These are phyloP conservation scores for Pseudohyphozyma bogoriensis DNA, from an alignment of 768 basidiomycete genomes.

Conservation along the genomic window DNA sequence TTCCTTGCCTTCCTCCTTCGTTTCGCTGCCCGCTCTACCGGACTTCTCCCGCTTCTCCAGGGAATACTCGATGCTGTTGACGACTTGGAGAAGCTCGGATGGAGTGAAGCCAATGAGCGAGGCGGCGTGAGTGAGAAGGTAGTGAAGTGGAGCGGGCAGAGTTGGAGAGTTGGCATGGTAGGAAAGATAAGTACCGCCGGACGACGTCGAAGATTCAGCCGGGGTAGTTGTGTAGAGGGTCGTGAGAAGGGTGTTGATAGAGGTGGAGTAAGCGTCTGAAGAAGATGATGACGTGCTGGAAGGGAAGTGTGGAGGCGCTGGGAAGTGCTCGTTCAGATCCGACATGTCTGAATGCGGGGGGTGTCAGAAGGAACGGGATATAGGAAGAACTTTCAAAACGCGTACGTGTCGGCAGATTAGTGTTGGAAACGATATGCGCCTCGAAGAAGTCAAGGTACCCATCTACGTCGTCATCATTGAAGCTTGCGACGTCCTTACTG, in stretches of 20 bases:
- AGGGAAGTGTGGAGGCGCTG: not conserved
- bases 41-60: too few species aligned
- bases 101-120: not conserved
- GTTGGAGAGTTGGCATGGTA: not conserved
- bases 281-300: not conserved
- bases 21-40: too few species aligned
- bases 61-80: constrained; percentile 3
- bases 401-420: not conserved
- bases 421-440: constrained; percentile 2
- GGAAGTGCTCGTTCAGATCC: constrained; percentile 12
- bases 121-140: not conserved
- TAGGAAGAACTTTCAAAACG: too few species aligned
- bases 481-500: constrained; percentile 1
- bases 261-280: not conserved
- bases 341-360: not conserved
- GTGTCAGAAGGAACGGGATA: not conserved
- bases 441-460: constrained; percentile 26
- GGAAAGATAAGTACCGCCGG: not conserved
- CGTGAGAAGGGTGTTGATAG: not conserved
- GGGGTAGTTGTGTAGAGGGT: not conserved
- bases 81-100: not conserved
- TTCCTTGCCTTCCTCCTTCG: not conserved
- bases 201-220: not conserved
- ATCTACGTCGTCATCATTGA: constrained; percentile 10
- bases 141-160: not conserved